A percentile compares a stretch with the other conserved stretches of the same genome.
Evolutionary conservation across 2,329 filamentous ascomycete species (phyloP).

Genomic region (Xylaria hypoxylon): DNA sequence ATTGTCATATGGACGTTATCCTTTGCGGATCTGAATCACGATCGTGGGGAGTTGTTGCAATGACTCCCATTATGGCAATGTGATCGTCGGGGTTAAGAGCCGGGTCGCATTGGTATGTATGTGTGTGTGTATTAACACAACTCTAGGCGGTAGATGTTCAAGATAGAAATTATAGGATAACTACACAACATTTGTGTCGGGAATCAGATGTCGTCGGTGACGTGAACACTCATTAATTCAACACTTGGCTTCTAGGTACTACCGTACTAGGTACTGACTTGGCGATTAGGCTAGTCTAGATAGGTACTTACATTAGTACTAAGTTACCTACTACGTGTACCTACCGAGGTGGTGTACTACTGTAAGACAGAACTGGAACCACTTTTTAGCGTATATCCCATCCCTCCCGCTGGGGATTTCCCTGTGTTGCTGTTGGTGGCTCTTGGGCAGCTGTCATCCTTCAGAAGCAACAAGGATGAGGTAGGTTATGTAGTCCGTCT

Average conservation of each 20-base stretch:
- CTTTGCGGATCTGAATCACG: constrained; percentile 33
- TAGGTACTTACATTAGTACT: no score
- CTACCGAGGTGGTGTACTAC: no score
- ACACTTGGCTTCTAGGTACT: not conserved
- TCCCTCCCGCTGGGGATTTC: not conserved
- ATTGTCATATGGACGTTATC: constrained; percentile 40
- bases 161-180: not conserved
- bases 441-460: no score
- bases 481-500: no score
- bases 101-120: constrained; percentile 11
- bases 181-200: not conserved
- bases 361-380: not conserved
- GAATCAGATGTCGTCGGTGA: not conserved
- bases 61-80: constrained; percentile 43
- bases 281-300: no score
- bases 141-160: not conserved
- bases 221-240: constrained; percentile 1
- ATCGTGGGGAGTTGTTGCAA: constrained; percentile 34
- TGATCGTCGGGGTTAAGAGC: not conserved
- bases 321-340: no score
- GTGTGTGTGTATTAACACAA: not conserved
- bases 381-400: not conserved
- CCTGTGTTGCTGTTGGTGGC: no score
- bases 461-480: no score
- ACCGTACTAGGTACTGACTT: no score